Conservation (phyloP, 2,329 filamentous ascomycete species). For the Myriangium duriaei region DNA sequence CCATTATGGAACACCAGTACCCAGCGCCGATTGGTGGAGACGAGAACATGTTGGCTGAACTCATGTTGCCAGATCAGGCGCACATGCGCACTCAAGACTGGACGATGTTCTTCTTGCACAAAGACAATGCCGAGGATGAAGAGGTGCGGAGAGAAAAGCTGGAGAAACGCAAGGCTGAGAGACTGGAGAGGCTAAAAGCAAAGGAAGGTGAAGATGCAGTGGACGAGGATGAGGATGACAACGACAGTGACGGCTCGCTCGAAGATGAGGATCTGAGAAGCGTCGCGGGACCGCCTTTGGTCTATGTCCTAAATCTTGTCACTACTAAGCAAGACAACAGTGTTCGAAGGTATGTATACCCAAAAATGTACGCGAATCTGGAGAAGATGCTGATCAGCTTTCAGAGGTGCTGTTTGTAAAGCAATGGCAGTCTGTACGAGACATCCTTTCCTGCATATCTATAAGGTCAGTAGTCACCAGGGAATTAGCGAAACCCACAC, state of each 20-base stretch:
- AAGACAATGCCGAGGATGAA: slow-evolving; percentile 78
- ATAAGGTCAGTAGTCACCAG: slow-evolving; percentile 54
- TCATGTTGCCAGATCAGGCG: slow-evolving; percentile 96
- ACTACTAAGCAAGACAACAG: slow-evolving; percentile 96
- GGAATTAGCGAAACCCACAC: neutral
- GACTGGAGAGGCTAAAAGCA: slow-evolving; percentile 24
- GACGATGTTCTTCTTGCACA: slow-evolving; percentile 98
- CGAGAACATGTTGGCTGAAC: slow-evolving; percentile 93
- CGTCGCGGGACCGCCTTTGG: slow-evolving; percentile 74
- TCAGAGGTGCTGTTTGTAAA: slow-evolving; percentile 82
- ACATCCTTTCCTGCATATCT: slow-evolving; percentile 96
- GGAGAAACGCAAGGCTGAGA: slow-evolving; percentile 23
- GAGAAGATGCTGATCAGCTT: slow-evolving; percentile 4
- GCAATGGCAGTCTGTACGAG: slow-evolving; percentile 98
- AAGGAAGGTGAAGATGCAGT: slow-evolving; percentile 33
- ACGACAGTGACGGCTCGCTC: slow-evolving; percentile 28
- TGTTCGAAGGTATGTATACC: slow-evolving; percentile 56
- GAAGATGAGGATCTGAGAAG: slow-evolving; percentile 40
- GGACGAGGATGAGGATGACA: slow-evolving; percentile 39
- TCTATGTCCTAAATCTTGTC: slow-evolving; percentile 94
- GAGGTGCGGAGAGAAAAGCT: slow-evolving; percentile 46
- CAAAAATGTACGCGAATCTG: slow-evolving; percentile 64
- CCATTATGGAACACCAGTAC: slow-evolving; percentile 97
- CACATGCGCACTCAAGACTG: slow-evolving; percentile 93
- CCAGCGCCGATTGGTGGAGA: slow-evolving; percentile 90